Evolutionary conservation across 2,329 filamentous ascomycete genomes (phyloP).

Genomic region (Claviceps digitariae): DNA sequence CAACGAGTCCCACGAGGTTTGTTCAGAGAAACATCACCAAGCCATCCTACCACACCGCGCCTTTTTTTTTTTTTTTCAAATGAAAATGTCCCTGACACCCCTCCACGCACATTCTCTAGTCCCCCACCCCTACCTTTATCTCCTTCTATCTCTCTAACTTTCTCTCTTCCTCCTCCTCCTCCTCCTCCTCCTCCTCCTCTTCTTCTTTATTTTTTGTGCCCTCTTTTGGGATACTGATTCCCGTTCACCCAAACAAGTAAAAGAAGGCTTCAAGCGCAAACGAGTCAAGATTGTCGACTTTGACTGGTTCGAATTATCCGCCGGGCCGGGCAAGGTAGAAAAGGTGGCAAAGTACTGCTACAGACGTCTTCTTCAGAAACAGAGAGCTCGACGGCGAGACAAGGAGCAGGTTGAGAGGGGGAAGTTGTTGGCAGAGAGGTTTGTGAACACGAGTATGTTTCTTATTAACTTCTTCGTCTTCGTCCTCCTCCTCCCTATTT

Average conservation of each 20-base stretch:
- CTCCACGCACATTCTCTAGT: too few relatives aligned
- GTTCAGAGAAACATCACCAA: not conserved
- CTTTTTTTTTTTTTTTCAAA: too few relatives aligned
- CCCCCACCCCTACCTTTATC: not conserved
- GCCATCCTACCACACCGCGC: not conserved
- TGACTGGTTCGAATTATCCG: constrained; percentile 41
- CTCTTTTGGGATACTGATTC: not conserved
- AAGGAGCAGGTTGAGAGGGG: constrained; percentile 23
- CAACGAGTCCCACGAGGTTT: constrained; percentile 24
- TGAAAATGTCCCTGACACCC: too few relatives aligned
- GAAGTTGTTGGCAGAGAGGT: constrained; percentile 26
- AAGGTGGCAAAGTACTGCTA: not conserved
- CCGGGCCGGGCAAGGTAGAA: constrained; percentile 10
- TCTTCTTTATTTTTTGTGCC: too few relatives aligned
- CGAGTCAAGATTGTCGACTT: constrained; percentile 28
- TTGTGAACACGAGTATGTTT: constrained; percentile 33
- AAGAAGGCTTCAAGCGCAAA: constrained; percentile 21
- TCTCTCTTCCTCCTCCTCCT: not conserved
- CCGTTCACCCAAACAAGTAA: constrained; percentile 16
- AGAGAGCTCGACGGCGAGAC: constrained; percentile 18
- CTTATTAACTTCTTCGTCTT: not conserved
- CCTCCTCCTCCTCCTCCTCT: too few relatives aligned
- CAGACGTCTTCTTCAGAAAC: not conserved
- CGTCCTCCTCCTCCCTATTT: too few relatives aligned
- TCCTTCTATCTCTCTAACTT: not conserved